These are phyloP conservation scores for Scheffersomyces insectosa DNA, from an alignment of 1,139 yeast genomes.

Conservation along the genomic window DNA sequence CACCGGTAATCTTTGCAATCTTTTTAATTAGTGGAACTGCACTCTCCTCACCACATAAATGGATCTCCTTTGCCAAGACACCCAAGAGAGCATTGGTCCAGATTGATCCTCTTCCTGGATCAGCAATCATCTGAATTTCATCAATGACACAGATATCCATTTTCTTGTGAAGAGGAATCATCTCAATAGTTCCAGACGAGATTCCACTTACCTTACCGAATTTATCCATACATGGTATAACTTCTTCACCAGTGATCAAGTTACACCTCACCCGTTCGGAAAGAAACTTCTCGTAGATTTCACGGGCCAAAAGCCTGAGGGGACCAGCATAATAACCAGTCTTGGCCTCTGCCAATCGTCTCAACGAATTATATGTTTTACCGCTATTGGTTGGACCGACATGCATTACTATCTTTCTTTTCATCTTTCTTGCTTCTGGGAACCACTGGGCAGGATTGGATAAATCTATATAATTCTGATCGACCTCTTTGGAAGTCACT, in stretches of 20 bases:
- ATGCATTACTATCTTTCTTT: conserved; percentile 80
- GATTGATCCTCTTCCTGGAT: conserved; percentile 80
- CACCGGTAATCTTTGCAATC: conserved; percentile 73
- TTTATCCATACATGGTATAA: conserved; percentile 66
- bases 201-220: conserved; percentile 71
- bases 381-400: conserved; percentile 98
- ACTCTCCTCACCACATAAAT: conserved; percentile 90
- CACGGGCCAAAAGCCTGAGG: conserved; percentile 83
- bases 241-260: conserved; percentile 91
- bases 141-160: conserved; percentile 91
- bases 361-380: conserved; percentile 84
- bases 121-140: conserved; percentile 94
- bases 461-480: conserved; percentile 42
- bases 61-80: conserved; percentile 80
- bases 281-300: conserved; percentile 80
- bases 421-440: conserved; percentile 81
- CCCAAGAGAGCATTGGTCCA: conserved; percentile 95
- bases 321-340: conserved; percentile 98
- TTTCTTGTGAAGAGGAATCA: conserved; percentile 68
- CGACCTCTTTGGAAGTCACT: conserved; percentile 7
- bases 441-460: conserved; percentile 83
- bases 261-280: conserved; percentile 70
- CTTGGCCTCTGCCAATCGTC: conserved; percentile 62
- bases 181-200: conserved; percentile 90
- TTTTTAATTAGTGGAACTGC: conserved; percentile 65